phyloP scores from a whole-genome alignment of 129 eudicot species.

The Apium graveolens region DNA sequence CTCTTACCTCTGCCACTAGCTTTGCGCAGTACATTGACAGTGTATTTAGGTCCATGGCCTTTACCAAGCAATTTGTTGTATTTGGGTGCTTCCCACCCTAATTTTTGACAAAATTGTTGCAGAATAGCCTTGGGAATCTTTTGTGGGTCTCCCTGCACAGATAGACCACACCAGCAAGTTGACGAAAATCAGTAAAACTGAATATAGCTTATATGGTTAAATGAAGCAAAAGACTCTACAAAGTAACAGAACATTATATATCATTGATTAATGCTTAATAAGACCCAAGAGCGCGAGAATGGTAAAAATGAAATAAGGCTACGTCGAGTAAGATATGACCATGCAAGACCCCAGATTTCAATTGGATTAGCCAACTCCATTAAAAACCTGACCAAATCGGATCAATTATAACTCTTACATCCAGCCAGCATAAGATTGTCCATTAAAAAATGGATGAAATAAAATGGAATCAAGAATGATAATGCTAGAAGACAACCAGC shows the following conservation, averaged over 20 bases:
- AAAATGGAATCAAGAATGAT: not conserved
- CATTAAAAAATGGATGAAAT: not conserved
- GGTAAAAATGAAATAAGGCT: not conserved
- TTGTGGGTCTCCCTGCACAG: conserved; percentile 70
- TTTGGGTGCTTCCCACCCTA: conserved; percentile 97
- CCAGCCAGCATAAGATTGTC: conserved; percentile 1
- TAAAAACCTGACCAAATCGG: not conserved
- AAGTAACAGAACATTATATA: not conserved
- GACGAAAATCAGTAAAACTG: not conserved
- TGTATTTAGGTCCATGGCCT: conserved; percentile 47
- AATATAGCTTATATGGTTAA: not conserved
- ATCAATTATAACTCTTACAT: not conserved
- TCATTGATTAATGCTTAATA: conserved; percentile 1
- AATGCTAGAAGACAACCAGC: not conserved
- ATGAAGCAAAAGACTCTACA: not conserved
- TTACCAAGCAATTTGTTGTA: conserved; percentile 52
- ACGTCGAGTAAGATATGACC: not conserved
- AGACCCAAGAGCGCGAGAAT: conserved; percentile 1
- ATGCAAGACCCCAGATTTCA: not conserved
- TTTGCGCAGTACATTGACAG: conserved; percentile 80
- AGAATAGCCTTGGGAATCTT: conserved; percentile 92
- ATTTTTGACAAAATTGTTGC: conserved; percentile 88
- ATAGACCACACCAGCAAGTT: conserved; percentile 9
- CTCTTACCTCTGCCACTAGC: conserved; percentile 96
- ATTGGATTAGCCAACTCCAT: not conserved